Base-by-base conservation (phyloP, 2,329 filamentous ascomycete species). In the Drechslerella stenobrocha region DNA sequence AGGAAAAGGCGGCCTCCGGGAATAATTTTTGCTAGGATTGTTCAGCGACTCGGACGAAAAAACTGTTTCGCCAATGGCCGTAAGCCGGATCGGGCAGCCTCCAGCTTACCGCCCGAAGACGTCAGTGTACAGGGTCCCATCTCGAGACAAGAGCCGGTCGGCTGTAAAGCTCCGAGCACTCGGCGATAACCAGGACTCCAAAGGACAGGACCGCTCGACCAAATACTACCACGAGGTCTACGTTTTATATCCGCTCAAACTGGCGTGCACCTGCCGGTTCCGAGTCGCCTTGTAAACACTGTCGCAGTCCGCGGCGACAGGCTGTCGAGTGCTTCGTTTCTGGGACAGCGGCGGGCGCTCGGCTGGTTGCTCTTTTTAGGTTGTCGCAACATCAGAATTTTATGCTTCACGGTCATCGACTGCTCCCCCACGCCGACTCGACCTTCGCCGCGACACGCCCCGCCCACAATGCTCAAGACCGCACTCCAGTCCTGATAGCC, bases 71-170 rank as follows among this genome's bases (percentile, higher is more conserved):
- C n/a, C n/a, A n/a, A n/a, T n/a, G 47, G 44, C 20, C 30, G 52
- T 56, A 55, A 58, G 42, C 63, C 63, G 42, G 4, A 56, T 67
- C 23, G 20, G 63, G 61, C 35, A 66, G 20, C 30, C 15, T 50
- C 26, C 48, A 15, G 45, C 53, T 35, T 26, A 22, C 45, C 35
- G 42, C 22, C 35, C 42, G 42, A 15, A 23, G 34, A 45, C 4
- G 22, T 23, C 30, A 57, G 42, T 22, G 34, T 20, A 42, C 15
- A 44, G 15, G 52, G 52, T 42, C 52, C 40, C 40, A 22, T 37
- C 23, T n/a, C n/a, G n/a, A n/a, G n/a, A n/a, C n/a, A n/a, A 42
- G 9, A 44, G 42, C 52, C 52, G 42, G 45, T 30, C 15, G 22
- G 6, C 30, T 32, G 34, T 37, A 4, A n/a, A 11, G 28, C 28